A percentile compares a stretch with the other conserved stretches of the same genome.
phyloP scores from a whole-genome alignment of 2,329 filamentous ascomycete species.

The Exophiala bonariae region DNA sequence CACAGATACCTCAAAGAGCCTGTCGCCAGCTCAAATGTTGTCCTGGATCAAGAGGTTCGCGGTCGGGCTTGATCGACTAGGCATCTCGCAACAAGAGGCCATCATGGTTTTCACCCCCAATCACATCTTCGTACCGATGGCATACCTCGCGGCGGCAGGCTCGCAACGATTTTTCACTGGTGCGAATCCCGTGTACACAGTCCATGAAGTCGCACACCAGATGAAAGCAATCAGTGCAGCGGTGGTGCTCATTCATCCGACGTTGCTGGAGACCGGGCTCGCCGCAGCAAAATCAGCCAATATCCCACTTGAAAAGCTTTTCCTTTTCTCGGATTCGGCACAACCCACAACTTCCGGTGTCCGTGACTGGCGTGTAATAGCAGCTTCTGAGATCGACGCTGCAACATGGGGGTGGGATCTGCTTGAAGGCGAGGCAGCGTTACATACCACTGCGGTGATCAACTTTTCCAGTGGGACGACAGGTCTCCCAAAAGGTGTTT shows the following conservation, averaged over 20 bases:
- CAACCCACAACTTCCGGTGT: conserved; percentile 43
- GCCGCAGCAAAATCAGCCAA: conserved; percentile 30
- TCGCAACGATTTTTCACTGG: conserved; percentile 56
- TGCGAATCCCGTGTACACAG: conserved; percentile 54
- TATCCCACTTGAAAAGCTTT: conserved; percentile 24
- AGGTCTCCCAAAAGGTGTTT: conserved; percentile 54
- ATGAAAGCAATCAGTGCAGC: conserved; percentile 54
- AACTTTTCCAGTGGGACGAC: conserved; percentile 56
- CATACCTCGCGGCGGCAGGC: conserved; percentile 39
- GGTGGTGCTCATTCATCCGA: conserved; percentile 51
- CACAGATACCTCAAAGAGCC: conserved; percentile 59
- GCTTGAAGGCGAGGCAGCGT: conserved; percentile 31
- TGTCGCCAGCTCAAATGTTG: conserved; percentile 62
- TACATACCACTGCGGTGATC: conserved; percentile 47
- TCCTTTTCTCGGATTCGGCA: conserved; percentile 27
- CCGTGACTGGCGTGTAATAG: conserved; percentile 30
- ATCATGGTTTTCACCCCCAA: conserved; percentile 70
- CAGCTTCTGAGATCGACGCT: conserved; percentile 46
- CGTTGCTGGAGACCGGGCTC: conserved; percentile 44
- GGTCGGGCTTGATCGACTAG: conserved; percentile 60
- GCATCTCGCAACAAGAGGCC: conserved; percentile 63
- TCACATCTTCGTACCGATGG: conserved; percentile 65
- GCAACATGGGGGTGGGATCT: conserved; percentile 40
- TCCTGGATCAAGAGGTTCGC: conserved; percentile 69
- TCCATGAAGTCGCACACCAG: conserved; percentile 53